Conservation (phyloP, 768 basidiomycete genomes). For the Lactarius evosmus region DNA sequence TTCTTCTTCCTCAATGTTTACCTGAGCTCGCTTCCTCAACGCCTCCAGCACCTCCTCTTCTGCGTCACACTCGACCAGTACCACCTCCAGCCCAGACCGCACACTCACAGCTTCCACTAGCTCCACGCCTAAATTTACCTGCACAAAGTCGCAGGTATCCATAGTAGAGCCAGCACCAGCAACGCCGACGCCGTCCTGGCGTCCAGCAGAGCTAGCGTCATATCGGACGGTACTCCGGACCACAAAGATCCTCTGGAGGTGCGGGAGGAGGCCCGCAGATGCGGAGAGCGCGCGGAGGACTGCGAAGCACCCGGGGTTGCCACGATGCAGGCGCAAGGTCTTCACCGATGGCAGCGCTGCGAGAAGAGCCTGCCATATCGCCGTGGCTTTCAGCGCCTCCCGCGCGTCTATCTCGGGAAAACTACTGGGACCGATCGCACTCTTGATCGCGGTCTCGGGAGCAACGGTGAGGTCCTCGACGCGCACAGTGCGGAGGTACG, state of each 20-base stretch:
- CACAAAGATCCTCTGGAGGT: conserved; percentile 11
- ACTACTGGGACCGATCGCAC: too few relatives aligned
- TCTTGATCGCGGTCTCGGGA: background rate
- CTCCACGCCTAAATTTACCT: background rate
- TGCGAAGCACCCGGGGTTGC: background rate
- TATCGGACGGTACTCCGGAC: background rate
- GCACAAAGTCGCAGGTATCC: background rate
- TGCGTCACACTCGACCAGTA: conserved; percentile 5
- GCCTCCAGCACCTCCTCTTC: background rate
- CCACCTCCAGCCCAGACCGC: conserved; percentile 14
- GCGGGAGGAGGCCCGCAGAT: background rate
- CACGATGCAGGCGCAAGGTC: background rate
- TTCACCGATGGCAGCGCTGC: conserved; percentile 1
- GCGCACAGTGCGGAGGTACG: background rate
- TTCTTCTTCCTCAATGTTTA: conserved; percentile 10
- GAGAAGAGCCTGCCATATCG: background rate
- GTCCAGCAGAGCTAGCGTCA: too few relatives aligned
- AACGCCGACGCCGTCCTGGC: background rate
- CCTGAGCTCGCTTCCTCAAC: conserved; percentile 7
- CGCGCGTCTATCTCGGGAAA: background rate
- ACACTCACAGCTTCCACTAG: conserved; percentile 4
- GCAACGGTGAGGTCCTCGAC: conserved; percentile 2
- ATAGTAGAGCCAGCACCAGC: background rate
- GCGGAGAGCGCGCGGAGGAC: background rate
- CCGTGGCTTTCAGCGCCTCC: background rate